Conservation (phyloP, 2,329 filamentous ascomycete genomes). For the Didymella arachidicola region DNA sequence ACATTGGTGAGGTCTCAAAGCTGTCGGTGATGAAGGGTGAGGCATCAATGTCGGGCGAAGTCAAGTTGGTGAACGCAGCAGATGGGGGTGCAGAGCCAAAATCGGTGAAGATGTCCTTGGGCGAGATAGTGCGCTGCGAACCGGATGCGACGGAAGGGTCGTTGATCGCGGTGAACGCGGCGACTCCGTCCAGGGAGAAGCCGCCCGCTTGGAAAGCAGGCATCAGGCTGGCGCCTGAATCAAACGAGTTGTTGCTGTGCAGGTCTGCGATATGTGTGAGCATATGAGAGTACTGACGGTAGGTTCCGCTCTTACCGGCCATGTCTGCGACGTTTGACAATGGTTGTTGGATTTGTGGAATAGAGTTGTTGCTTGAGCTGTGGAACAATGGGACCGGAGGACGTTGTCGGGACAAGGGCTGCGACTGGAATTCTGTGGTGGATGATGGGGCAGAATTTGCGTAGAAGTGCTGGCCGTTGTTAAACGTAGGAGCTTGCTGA, state of each 20-base stretch:
- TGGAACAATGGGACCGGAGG: constrained; percentile 77
- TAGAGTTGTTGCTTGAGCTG: constrained; percentile 64
- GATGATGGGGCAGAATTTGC: constrained; percentile 71
- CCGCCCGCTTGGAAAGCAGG: constrained; percentile 50
- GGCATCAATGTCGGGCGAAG: constrained; percentile 79
- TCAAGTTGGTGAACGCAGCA: constrained; percentile 80
- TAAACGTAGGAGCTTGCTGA: constrained; percentile 66
- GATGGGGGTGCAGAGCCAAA: constrained; percentile 82
- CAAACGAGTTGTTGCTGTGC: constrained; percentile 52
- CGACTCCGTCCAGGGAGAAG: constrained; percentile 41
- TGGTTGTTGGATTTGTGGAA: constrained; percentile 45
- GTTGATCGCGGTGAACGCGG: constrained; percentile 58
- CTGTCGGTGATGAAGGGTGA: constrained; percentile 76
- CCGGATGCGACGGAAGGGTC: constrained; percentile 49
- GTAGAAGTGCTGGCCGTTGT: constrained; percentile 68
- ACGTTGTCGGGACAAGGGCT: constrained; percentile 62
- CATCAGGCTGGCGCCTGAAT: constrained; percentile 58
- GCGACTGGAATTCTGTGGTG: constrained; percentile 64
- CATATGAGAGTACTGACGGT: constrained; percentile 24
- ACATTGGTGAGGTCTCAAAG: constrained; percentile 81
- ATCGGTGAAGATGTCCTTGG: constrained; percentile 79
- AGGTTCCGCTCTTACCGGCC: constrained; percentile 47
- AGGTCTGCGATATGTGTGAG: constrained; percentile 48
- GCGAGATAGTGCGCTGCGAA: constrained; percentile 73
- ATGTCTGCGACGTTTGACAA: constrained; percentile 45